phyloP scores from a whole-genome alignment of 1,284 basidiomycete species.

The Papiliotrema terrestris region DNA sequence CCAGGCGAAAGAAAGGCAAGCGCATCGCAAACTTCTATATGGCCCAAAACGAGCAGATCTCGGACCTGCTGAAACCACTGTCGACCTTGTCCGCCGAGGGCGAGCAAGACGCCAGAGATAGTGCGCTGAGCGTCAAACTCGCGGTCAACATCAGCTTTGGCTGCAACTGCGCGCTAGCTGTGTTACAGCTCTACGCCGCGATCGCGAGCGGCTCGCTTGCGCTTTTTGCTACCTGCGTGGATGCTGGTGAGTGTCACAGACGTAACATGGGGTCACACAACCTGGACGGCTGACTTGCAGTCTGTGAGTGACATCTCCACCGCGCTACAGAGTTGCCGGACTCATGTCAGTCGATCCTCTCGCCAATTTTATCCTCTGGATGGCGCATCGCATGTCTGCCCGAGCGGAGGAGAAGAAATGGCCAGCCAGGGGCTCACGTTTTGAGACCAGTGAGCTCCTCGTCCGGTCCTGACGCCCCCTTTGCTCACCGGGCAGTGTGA shows the following conservation, averaged over 20 bases:
- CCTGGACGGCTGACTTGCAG: slow-evolving; percentile 5
- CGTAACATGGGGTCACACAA: neutral
- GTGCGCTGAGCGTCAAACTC: slow-evolving; percentile 68
- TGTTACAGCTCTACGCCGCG: slow-evolving; percentile 64
- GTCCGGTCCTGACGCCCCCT: slow-evolving; percentile 13
- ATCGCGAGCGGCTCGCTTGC: slow-evolving; percentile 80
- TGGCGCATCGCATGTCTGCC: slow-evolving; percentile 71
- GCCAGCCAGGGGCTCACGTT: slow-evolving; percentile 84
- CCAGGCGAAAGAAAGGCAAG: slow-evolving; percentile 17
- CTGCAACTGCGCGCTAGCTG: slow-evolving; percentile 65
- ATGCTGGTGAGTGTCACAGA: slow-evolving; percentile 55
- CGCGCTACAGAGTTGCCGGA: neutral
- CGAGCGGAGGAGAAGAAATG: slow-evolving; percentile 76
- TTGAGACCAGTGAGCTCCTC: slow-evolving; percentile 68
- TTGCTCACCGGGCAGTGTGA: slow-evolving; percentile 7
- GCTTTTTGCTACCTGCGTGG: slow-evolving; percentile 82
- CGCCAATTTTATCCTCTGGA: slow-evolving; percentile 81
- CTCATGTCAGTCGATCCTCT: slow-evolving; percentile 65
- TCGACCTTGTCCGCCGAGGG: slow-evolving; percentile 33
- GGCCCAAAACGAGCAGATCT: slow-evolving; percentile 84
- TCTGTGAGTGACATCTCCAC: slow-evolving; percentile 17
- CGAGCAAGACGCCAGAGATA: slow-evolving; percentile 30
- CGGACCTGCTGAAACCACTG: slow-evolving; percentile 77
- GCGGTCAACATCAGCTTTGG: slow-evolving; percentile 79
- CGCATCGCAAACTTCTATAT: slow-evolving; percentile 62